These are phyloP conservation scores for Coemansia sp. DNA, from an alignment of 192 early-diverging fungal species.

Conservation along the genomic window DNA sequence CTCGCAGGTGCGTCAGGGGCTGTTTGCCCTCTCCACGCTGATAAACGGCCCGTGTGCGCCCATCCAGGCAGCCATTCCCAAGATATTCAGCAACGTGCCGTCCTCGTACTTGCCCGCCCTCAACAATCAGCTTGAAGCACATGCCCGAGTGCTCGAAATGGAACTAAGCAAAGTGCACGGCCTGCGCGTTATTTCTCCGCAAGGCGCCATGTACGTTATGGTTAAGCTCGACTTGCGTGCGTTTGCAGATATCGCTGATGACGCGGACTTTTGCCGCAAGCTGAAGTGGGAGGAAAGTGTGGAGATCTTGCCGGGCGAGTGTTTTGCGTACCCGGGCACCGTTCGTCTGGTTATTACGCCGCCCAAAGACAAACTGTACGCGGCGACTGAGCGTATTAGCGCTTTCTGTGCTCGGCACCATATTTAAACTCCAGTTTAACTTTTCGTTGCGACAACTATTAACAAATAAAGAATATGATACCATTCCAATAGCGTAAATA, in stretches of 20 bases:
- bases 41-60: slow-evolving; percentile 81
- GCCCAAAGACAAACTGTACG: slow-evolving; percentile 67
- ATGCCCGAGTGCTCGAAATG: slow-evolving; percentile 65
- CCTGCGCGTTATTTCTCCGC: slow-evolving; percentile 73
- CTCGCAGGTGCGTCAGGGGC: slow-evolving; percentile 64
- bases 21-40: slow-evolving; percentile 71
- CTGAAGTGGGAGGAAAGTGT: slow-evolving; percentile 82
- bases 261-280: slow-evolving; percentile 80
- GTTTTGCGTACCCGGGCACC: slow-evolving; percentile 79
- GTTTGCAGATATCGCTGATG: slow-evolving; percentile 72
- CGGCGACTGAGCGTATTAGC: slow-evolving; percentile 73
- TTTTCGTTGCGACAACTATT: no score
- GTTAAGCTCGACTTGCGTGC: slow-evolving; percentile 65
- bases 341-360: slow-evolving; percentile 81
- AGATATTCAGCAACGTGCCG: slow-evolving; percentile 73
- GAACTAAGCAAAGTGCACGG: slow-evolving; percentile 68
- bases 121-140: slow-evolving; percentile 65
- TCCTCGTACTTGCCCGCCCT: slow-evolving; percentile 66
- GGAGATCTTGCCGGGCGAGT: slow-evolving; percentile 79
- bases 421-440: slow-evolving; percentile 18
- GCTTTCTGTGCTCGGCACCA: slow-evolving; percentile 76
- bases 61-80: slow-evolving; percentile 74
- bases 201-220: slow-evolving; percentile 96
- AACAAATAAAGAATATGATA: no score
- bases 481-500: no score